Percentiles rank a stretch among this genome's conserved stretches.
phyloP scores from a whole-genome alignment of 169 alveolate species.

The Babesia sp. region DNA sequence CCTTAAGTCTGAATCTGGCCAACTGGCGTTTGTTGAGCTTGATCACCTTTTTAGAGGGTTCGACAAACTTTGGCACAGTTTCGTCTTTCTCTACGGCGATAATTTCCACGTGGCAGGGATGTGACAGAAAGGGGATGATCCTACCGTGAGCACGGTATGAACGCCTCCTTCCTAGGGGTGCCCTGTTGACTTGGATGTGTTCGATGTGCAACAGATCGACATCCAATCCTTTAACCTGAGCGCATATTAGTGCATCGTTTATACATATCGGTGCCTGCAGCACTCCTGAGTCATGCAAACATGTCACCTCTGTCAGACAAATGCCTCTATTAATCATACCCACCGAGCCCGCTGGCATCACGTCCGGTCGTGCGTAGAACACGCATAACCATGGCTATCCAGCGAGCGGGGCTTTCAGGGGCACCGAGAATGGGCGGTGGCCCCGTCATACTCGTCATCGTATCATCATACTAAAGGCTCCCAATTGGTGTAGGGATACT shows the following conservation, averaged over 20 bases:
- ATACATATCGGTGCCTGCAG: neutral
- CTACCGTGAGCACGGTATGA: slow-evolving; percentile 99
- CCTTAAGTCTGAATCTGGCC: slow-evolving; percentile 78
- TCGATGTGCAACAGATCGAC: slow-evolving; percentile 86
- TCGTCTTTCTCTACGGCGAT: slow-evolving; percentile 84
- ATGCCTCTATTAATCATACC: slow-evolving; percentile 80
- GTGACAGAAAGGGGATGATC: slow-evolving; percentile 90
- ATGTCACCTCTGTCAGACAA: slow-evolving; percentile 69
- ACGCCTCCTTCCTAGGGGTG: slow-evolving; percentile 96
- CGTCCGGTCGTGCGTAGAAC: slow-evolving; percentile 70
- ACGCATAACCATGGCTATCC: slow-evolving; percentile 50
- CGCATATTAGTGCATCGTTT: neutral
- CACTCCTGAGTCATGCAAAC: neutral
- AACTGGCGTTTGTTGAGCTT: slow-evolving; percentile 80
- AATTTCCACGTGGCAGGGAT: slow-evolving; percentile 88
- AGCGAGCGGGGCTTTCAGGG: slow-evolving; percentile 56
- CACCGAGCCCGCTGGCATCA: slow-evolving; percentile 38
- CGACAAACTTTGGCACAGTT: slow-evolving; percentile 78
- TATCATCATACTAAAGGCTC: slow-evolving; percentile 26
- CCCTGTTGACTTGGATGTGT: slow-evolving; percentile 93
- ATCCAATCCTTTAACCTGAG: slow-evolving; percentile 89
- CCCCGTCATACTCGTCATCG: slow-evolving; percentile 67
- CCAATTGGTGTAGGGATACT: neutral
- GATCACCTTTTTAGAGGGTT: slow-evolving; percentile 64
- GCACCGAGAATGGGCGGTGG: slow-evolving; percentile 45